A percentile compares a stretch with the other conserved stretches of the same genome.
Evolutionary conservation across 2,329 filamentous ascomycete species (phyloP).

Genomic region (Trichoderma sp.): DNA sequence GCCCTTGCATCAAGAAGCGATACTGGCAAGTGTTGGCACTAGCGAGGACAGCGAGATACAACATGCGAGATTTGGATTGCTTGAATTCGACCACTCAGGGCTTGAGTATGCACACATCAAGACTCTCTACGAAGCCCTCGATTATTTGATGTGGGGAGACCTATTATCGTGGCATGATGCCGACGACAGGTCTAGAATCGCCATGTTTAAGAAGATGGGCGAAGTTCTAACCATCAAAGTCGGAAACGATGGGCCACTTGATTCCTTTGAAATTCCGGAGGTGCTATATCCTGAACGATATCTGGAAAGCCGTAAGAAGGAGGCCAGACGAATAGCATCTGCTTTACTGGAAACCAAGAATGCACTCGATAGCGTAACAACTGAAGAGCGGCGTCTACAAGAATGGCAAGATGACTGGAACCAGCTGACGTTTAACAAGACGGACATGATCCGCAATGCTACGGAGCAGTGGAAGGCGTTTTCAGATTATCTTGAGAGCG

Average conservation of each 20-base stretch:
- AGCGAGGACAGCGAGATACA: conserved; percentile 27
- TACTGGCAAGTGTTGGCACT: conserved; percentile 31
- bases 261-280: conserved; percentile 49
- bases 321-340: conserved; percentile 46
- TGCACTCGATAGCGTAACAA: conserved; percentile 26
- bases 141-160: conserved; percentile 49
- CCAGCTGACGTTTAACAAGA: conserved; percentile 30
- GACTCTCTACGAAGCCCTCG: conserved; percentile 48
- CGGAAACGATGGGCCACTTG: conserved; percentile 40
- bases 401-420: conserved; percentile 31
- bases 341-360: conserved; percentile 36
- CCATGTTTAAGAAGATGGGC: conserved; percentile 45
- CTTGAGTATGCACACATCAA: conserved; percentile 39
- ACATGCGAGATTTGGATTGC: conserved; percentile 41
- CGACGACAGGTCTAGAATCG: conserved; percentile 40
- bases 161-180: conserved; percentile 39
- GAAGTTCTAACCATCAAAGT: conserved; percentile 53
- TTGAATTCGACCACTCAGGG: conserved; percentile 41
- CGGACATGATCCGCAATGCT: conserved; percentile 32
- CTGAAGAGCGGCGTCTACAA: conserved; percentile 30
- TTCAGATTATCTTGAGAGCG: conserved; percentile 36
- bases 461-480: conserved; percentile 35
- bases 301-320: conserved; percentile 43
- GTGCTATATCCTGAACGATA: conserved; percentile 57
- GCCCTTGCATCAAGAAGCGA: conserved; percentile 36